A percentile compares a stretch with the other conserved stretches of the same genome.
Evolutionary conservation across 73 alveolate genomes (phyloP).

Genomic region (Tetrahymena thermophila): DNA sequence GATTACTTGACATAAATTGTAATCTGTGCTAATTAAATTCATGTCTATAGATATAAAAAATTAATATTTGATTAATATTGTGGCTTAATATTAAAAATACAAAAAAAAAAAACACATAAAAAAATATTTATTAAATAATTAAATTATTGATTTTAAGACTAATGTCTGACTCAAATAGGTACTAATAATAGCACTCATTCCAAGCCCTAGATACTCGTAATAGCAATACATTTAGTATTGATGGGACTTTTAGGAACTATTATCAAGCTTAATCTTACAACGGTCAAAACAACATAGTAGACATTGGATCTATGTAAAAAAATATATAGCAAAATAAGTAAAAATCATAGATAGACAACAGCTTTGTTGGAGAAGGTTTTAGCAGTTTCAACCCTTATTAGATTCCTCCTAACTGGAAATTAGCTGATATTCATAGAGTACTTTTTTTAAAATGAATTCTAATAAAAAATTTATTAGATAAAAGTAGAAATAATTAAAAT

Average conservation of each 20-base stretch:
- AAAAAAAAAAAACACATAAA: too few species aligned
- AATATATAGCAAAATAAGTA: background rate
- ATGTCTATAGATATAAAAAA: too few species aligned
- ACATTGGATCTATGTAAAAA: background rate
- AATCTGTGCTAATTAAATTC: too few species aligned
- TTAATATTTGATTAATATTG: too few species aligned
- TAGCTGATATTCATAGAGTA: conserved; percentile 16
- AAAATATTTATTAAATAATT: background rate
- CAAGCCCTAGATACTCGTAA: background rate
- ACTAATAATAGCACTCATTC: background rate
- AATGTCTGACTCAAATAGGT: background rate
- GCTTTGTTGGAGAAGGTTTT: background rate
- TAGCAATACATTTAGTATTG: background rate
- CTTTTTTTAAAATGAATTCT: background rate
- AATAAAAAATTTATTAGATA: background rate
- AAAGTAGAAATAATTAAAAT: background rate
- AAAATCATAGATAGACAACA: background rate
- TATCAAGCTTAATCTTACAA: background rate
- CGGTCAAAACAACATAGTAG: background rate
- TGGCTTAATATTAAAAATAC: too few species aligned
- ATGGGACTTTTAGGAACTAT: background rate
- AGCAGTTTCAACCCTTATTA: background rate
- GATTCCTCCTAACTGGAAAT: conserved; percentile 18
- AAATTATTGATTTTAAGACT: background rate
- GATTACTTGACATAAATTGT: too few species aligned